phyloP scores from a whole-genome alignment of 1,284 basidiomycete genomes.

The Microstroma glucosiphilum region DNA sequence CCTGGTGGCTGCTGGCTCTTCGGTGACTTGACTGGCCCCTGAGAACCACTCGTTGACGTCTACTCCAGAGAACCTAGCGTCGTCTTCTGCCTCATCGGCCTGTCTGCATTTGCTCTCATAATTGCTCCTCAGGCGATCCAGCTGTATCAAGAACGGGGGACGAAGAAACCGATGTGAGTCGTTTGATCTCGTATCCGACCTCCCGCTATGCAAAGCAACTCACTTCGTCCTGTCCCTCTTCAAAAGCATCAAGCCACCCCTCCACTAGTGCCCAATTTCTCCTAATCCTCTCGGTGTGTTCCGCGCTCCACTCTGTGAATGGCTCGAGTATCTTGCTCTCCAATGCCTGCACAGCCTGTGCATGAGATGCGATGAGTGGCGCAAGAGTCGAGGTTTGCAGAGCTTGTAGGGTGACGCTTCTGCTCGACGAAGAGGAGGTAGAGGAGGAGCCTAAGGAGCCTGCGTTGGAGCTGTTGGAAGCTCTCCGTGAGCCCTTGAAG shows the following conservation, averaged over 20 bases:
- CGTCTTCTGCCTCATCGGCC: constrained; percentile 49
- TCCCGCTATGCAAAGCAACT: not conserved
- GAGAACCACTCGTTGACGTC: not conserved
- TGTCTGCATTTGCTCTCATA: constrained; percentile 45
- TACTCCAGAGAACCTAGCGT: constrained; percentile 37
- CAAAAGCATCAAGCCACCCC: constrained; percentile 27
- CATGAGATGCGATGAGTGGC: constrained; percentile 28
- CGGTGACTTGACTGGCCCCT: not conserved
- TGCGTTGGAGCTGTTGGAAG: too few relatives aligned
- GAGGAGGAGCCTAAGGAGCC: too few relatives aligned
- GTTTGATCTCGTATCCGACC: not conserved
- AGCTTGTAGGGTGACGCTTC: not conserved
- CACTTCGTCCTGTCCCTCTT: constrained; percentile 33
- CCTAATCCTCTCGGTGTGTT: constrained; percentile 31
- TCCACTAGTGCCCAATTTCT: constrained; percentile 43
- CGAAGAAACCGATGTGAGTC: not conserved
- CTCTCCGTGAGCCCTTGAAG: constrained; percentile 4
- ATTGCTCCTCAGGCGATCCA: constrained; percentile 30
- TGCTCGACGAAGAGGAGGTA: too few relatives aligned
- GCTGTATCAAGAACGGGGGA: constrained; percentile 9
- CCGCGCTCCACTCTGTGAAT: constrained; percentile 38
- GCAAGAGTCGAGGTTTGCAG: constrained; percentile 18
- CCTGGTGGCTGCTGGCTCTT: not conserved
- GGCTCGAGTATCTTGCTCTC: constrained; percentile 35
- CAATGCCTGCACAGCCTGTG: constrained; percentile 28